Evolutionary conservation across 306 rosid species (phyloP), one percentile per base, ranked within the genome.

Genomic region (Aeschynomene evenia): DNA sequence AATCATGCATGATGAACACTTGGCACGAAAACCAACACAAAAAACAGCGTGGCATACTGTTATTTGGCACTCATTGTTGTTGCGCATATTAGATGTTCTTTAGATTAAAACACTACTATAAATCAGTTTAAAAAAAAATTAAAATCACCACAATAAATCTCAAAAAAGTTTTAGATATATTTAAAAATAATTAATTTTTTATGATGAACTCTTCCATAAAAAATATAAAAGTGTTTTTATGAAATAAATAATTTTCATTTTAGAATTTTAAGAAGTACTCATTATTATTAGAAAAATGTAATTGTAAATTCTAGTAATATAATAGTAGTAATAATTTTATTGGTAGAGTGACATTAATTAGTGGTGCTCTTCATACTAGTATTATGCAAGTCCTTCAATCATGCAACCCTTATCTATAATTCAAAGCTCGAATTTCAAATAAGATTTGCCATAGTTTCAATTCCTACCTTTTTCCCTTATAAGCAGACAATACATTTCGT

Each of bases 301-400:
- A 5, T n/a, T 9, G 18, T 57, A 3, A 19, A 26, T 14, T 46
- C 16, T 42, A 13, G 21, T 4, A 39, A 39, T 5, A 9, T 12
- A 28, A 28, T 4, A 21, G 5, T 70, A 9, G 48, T 29, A 33
- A 53, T 52, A 9, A 39, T 63, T 33, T 66, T 11, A n/a, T n/a
- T n/a, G 15, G 12, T 39, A 31, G 61, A 13, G 7, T 37, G 24
- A 16, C 40, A 37, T 50, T 50, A 6, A 37, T 26, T 19, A 16
- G 36, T 5, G 55, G 51, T 28, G 56, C 43, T 26, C 10, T 4
- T 39, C 24, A 15, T 53, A 28, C 5, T 28, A 28, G 5, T 28
- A 56, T 60, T 26, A 16, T 59, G 55, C 39, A 33, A 45, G 15
- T 18, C 81, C 62, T 70, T 70, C 77, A 63, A 77, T 77, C 61